These are phyloP conservation scores for Kluyveromyces sp. DNA, from an alignment of 1,139 yeast genomes.

Conservation along the genomic window DNA sequence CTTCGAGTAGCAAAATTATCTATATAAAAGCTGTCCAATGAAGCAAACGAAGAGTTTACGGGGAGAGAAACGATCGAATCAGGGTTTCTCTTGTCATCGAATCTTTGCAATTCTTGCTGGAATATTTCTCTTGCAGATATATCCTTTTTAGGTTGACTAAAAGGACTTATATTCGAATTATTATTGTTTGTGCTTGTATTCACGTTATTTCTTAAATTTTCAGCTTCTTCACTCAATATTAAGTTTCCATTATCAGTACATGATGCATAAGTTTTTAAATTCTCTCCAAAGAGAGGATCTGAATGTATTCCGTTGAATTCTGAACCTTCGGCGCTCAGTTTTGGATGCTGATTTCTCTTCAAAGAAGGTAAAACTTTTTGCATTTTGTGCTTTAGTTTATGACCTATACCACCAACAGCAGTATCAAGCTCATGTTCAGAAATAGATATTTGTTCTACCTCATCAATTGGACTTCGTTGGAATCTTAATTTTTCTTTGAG, in stretches of 20 bases:
- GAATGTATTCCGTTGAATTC: background rate
- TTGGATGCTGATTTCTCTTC: background rate
- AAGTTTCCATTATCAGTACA: conserved; percentile 8
- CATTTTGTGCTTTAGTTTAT: conserved; percentile 48
- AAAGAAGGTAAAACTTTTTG: conserved; percentile 2
- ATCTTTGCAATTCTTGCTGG: conserved; percentile 19
- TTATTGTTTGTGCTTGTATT: background rate
- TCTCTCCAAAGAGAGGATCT: background rate
- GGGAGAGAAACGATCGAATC: conserved; percentile 35
- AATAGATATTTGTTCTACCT: conserved; percentile 43
- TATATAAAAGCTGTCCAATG: conserved; percentile 64
- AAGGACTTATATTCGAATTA: too few species aligned
- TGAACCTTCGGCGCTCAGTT: background rate
- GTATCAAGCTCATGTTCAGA: conserved; percentile 60
- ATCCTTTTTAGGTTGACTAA: background rate
- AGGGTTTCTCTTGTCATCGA: conserved; percentile 19
- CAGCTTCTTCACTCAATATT: conserved; percentile 10
- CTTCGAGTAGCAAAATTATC: conserved; percentile 36
- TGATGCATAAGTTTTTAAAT: conserved; percentile 3
- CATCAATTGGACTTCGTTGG: conserved; percentile 23
- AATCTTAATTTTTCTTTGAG: conserved; percentile 18
- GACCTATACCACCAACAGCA: conserved; percentile 77
- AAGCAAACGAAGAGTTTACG: conserved; percentile 67
- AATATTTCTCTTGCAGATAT: conserved; percentile 12
- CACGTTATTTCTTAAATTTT: background rate